These are phyloP conservation scores for Auricularia sp. DNA, from an alignment of 768 basidiomycete genomes.

Conservation along the genomic window DNA sequence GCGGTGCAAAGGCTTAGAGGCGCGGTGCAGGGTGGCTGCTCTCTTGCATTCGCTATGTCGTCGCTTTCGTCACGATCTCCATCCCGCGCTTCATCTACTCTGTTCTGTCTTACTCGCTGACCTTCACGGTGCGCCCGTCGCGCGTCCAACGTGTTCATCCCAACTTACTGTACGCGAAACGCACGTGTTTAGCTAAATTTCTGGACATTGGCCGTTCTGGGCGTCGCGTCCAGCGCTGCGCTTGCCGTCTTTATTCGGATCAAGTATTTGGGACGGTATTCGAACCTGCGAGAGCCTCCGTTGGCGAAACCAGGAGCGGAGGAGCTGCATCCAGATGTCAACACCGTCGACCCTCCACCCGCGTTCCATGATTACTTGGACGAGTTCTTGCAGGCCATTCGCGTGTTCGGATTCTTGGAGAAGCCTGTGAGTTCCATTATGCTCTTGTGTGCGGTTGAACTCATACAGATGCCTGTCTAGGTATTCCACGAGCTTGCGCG, in stretches of 20 bases:
- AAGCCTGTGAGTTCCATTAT: conserved; percentile 59
- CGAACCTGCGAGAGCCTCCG: conserved; percentile 69
- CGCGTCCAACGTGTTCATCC: not conserved
- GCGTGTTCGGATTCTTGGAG: conserved; percentile 95
- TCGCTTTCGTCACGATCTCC: conserved; percentile 75
- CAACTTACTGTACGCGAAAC: conserved; percentile 1
- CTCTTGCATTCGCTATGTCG: conserved; percentile 63
- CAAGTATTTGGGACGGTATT: conserved; percentile 66
- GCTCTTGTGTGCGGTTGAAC: not conserved
- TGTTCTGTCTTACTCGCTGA: conserved; percentile 79
- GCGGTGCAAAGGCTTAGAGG: conserved; percentile 9
- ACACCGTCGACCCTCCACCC: conserved; percentile 52
- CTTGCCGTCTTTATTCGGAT: conserved; percentile 74
- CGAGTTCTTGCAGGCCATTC: conserved; percentile 91
- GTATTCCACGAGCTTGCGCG: conserved; percentile 96
- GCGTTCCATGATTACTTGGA: conserved; percentile 94
- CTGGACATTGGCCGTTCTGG: conserved; percentile 78
- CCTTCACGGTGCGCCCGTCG: conserved; percentile 53
- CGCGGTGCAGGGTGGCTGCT: conserved; percentile 59
- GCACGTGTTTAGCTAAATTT: conserved; percentile 62
- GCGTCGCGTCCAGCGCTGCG: conserved; percentile 51
- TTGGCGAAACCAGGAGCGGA: conserved; percentile 74
- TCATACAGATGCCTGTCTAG: conserved; percentile 24
- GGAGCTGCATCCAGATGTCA: conserved; percentile 87
- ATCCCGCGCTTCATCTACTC: conserved; percentile 70